phyloP scores from a whole-genome alignment of 1,284 basidiomycete genomes.

The Hymenochaete sp. region DNA sequence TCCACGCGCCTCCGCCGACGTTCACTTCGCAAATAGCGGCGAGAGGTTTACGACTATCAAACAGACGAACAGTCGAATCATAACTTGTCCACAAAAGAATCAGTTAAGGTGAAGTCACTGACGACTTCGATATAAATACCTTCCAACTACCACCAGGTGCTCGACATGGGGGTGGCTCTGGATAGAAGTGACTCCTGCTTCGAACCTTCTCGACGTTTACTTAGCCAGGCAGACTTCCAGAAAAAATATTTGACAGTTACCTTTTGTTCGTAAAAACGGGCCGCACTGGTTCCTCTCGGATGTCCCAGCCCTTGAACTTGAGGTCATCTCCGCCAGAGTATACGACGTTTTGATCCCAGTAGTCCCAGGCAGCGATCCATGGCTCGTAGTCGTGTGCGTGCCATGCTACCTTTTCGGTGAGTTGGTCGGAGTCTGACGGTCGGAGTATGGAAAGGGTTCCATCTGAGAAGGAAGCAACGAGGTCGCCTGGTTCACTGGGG shows the following conservation, averaged over 20 bases:
- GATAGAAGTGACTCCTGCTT: slow-evolving; percentile 89
- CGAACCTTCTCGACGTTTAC: slow-evolving; percentile 51
- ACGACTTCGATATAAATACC: slow-evolving; percentile 41
- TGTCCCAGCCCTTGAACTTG: slow-evolving; percentile 87
- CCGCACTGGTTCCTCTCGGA: slow-evolving; percentile 50
- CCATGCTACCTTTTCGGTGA: slow-evolving; percentile 56
- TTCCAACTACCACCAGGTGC: slow-evolving; percentile 85
- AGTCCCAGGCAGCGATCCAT: slow-evolving; percentile 90
- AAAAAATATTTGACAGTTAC: slow-evolving; percentile 29
- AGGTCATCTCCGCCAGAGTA: slow-evolving; percentile 96
- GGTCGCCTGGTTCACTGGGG: slow-evolving; percentile 39
- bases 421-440: slow-evolving; percentile 32
- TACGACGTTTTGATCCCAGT: slow-evolving; percentile 67
- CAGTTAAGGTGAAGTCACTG: neutral
- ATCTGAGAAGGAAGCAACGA: slow-evolving; percentile 76
- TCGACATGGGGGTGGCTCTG: slow-evolving; percentile 77
- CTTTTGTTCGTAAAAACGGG: slow-evolving; percentile 70
- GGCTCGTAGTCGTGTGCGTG: slow-evolving; percentile 90
- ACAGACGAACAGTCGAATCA: slow-evolving; percentile 74
- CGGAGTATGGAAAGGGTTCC: slow-evolving; percentile 60
- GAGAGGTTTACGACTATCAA: slow-evolving; percentile 70
- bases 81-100: slow-evolving; percentile 50
- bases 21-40: slow-evolving; percentile 52
- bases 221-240: slow-evolving; percentile 4
- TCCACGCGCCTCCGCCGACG: slow-evolving; percentile 91